phyloP scores from a whole-genome alignment of 352 stramenopile genomes.

The Phytophthora citricola region DNA sequence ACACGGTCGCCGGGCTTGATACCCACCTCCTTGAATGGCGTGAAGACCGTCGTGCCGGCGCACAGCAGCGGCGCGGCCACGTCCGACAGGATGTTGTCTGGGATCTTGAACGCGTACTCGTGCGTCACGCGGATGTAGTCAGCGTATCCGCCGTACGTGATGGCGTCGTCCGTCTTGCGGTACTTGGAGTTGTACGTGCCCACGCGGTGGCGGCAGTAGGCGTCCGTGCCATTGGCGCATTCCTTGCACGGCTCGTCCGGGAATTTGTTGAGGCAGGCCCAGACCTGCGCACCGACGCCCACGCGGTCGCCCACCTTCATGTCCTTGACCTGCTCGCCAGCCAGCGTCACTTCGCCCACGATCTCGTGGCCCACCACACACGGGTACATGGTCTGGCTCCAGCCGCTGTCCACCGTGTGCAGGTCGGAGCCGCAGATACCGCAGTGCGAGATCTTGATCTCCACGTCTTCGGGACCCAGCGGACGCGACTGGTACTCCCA shows the following conservation, averaged over 20 bases:
- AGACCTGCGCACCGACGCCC: slow-evolving; percentile 32
- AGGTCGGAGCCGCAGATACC: slow-evolving; percentile 22
- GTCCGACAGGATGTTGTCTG: slow-evolving; percentile 26
- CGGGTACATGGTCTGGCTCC: slow-evolving; percentile 35
- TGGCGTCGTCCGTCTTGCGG: slow-evolving; percentile 39
- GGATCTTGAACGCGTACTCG: slow-evolving; percentile 61
- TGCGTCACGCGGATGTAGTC: slow-evolving; percentile 66
- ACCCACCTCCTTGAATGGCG: slow-evolving; percentile 49
- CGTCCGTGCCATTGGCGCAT: slow-evolving; percentile 62
- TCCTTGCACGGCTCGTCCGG: slow-evolving; percentile 57
- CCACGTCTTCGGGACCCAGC: slow-evolving; percentile 14
- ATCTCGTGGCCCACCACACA: slow-evolving; percentile 58
- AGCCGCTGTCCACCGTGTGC: slow-evolving; percentile 27
- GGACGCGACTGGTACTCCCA: slow-evolving; percentile 8
- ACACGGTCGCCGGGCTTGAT: slow-evolving; percentile 62
- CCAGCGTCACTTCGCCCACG: slow-evolving; percentile 22
- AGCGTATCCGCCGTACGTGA: slow-evolving; percentile 66
- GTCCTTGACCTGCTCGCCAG: slow-evolving; percentile 17
- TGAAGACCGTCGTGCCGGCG: slow-evolving; percentile 22
- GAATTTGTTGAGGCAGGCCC: slow-evolving; percentile 65
- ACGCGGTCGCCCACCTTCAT: slow-evolving; percentile 28
- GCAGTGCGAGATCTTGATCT: slow-evolving; percentile 31
- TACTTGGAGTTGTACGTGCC: slow-evolving; percentile 60
- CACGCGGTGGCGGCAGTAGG: slow-evolving; percentile 60
- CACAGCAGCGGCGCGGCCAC: slow-evolving; percentile 18